phyloP scores from a whole-genome alignment of 768 basidiomycete genomes.

The Phanerochaete sordida region DNA sequence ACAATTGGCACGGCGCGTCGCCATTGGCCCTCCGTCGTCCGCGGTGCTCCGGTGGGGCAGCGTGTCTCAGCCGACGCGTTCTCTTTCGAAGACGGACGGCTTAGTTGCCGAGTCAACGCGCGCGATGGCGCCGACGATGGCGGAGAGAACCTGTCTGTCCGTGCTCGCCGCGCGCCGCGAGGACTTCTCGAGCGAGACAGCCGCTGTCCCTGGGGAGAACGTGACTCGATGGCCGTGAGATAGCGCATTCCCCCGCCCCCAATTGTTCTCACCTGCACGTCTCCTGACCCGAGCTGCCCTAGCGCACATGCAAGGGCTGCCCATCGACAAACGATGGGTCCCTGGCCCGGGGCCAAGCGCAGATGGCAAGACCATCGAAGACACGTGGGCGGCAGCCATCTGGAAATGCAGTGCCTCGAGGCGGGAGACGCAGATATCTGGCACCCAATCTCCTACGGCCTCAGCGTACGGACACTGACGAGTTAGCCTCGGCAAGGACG shows the following conservation, averaged over 20 bases:
- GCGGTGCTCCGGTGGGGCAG: not conserved
- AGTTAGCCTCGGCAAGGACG: no score
- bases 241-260: not conserved
- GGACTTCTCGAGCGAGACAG: not conserved
- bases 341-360: not conserved
- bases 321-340: not conserved
- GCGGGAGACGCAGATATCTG: not conserved
- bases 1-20: not conserved
- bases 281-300: not conserved
- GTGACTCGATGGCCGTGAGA: not conserved
- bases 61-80: not conserved
- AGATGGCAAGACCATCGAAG: no score
- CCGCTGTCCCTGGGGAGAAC: not conserved
- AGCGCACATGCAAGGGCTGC: not conserved
- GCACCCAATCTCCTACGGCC: not conserved
- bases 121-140: not conserved
- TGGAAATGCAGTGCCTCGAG: not conserved
- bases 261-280: not conserved
- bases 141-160: not conserved
- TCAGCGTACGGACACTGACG: not conserved
- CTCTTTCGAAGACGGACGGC: not conserved
- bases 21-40: not conserved
- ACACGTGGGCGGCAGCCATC: not conserved
- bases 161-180: not conserved
- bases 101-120: not conserved